Base-by-base conservation (phyloP, 768 basidiomycete genomes). In the Lactifluus hygrophoroides region DNA sequence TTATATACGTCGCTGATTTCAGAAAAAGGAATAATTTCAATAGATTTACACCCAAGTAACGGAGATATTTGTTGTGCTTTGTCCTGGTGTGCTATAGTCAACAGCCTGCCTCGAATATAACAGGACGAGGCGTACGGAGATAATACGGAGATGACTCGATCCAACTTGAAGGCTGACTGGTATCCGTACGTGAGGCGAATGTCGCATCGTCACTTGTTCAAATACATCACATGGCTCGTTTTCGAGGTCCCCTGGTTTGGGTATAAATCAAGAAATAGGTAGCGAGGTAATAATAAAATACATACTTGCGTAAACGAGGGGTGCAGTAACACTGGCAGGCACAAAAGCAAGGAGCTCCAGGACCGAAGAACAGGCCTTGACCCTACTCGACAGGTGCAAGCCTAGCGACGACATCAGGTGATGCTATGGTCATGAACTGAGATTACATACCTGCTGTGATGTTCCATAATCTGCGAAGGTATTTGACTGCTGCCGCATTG, bases 1-100 rank as follows among this genome's bases (percentile, higher is more conserved):
- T 87, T 88, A 71, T 91, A 88, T 1, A 90, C 81, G 64, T 96
- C 93, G 71, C 90, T 90, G 62, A 96, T 80, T 58, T 94, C 92
- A 3, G 79, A 72, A 25, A 94, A 71, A 6, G 82, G 79, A 54
- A 94, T 84, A 54, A 95, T 82, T 65, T 96, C 93, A 1, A 86
- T 88, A 2, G 88, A 83, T 72, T 83, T 83, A 71, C 88, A 88
- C 10, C 83, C 78, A 50, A 91, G 71, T 0, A 75, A 73, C 1
- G 86, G 80, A 4, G 85, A 86, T 44, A 94, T 80, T 8, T 81
- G 75, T 64, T 81, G 78, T n/a, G 89, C 81, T 66, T 86, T 88
- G 63, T 81, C 77, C 83, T 88, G 64, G 25, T 49, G 19, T 43
- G n/a, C 54, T 40, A 25, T 27, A 23, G 53, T 63, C 19, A 63